phyloP scores from a whole-genome alignment of 495 filamentous ascomycete species.

The Penicillium turbatum region DNA sequence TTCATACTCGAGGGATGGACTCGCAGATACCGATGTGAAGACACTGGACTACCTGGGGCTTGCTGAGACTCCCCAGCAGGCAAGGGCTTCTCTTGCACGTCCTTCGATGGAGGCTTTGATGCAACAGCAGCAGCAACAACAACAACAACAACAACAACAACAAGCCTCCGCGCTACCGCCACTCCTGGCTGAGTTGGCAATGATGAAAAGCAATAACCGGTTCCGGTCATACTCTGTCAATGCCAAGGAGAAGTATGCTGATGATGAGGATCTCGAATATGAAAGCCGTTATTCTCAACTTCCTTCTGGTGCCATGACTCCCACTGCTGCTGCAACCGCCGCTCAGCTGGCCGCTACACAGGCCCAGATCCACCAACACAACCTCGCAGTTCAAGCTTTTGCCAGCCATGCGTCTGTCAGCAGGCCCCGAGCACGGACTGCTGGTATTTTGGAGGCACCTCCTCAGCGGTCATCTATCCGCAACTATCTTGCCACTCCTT shows the following conservation, averaged over 20 bases:
- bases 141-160: constrained; percentile 55
- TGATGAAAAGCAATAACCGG: constrained; percentile 75
- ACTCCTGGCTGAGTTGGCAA: constrained; percentile 72
- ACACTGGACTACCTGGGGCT: constrained; percentile 95
- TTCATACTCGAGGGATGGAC: constrained; percentile 83
- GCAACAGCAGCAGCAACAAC: constrained; percentile 54
- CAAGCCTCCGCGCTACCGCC: constrained; percentile 55
- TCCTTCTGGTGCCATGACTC: constrained; percentile 67
- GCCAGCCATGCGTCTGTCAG: constrained; percentile 74
- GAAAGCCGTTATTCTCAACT: constrained; percentile 49
- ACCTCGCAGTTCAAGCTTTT: constrained; percentile 88
- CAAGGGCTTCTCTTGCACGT: constrained; percentile 64
- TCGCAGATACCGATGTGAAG: constrained; percentile 81
- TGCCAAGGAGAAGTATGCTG: constrained; percentile 94
- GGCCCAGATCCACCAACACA: constrained; percentile 88
- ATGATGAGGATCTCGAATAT: constrained; percentile 86
- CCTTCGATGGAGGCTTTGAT: constrained; percentile 42
- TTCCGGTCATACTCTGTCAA: constrained; percentile 98
- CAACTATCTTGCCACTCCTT: constrained; percentile 70
- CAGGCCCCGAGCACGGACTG: constrained; percentile 82
- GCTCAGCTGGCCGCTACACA: constrained; percentile 75
- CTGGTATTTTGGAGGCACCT: constrained; percentile 84
- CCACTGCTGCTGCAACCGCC: constrained; percentile 63
- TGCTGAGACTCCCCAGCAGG: constrained; percentile 86
- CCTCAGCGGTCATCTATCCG: constrained; percentile 66